Evolutionary conservation across 176 grass and related monocot genomes (phyloP).

Genomic region (Cenchrus fungigraminus): DNA sequence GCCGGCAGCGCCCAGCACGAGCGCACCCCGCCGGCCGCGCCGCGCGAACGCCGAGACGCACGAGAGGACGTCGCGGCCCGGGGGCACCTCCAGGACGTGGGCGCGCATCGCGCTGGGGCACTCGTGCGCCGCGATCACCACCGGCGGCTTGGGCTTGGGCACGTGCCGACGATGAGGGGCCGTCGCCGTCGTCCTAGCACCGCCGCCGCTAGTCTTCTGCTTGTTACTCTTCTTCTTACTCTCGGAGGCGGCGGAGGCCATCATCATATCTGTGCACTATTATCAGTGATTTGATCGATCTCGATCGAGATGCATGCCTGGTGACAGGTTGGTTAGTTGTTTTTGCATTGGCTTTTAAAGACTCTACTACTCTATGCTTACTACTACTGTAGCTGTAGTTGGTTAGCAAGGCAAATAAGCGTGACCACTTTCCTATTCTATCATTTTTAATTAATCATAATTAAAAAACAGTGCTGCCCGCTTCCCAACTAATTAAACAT

Average conservation of each 20-base stretch:
- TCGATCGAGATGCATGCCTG: too few species aligned
- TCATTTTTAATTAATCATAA: neutral
- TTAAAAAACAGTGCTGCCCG: too few species aligned
- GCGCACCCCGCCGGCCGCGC: slow-evolving; percentile 33
- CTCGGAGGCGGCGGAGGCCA: too few species aligned
- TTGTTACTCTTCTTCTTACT: too few species aligned
- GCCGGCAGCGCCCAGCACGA: slow-evolving; percentile 54
- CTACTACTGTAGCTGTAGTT: too few species aligned
- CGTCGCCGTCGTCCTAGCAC: neutral
- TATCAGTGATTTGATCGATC: too few species aligned
- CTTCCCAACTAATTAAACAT: neutral
- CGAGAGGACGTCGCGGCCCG: slow-evolving; percentile 50
- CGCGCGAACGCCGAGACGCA: slow-evolving; percentile 50
- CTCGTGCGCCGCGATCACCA: slow-evolving; percentile 58
- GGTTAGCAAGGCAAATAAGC: slow-evolving; percentile 22
- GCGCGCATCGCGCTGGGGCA: slow-evolving; percentile 61
- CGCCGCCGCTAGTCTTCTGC: too few species aligned
- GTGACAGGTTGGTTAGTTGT: neutral
- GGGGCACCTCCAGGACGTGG: slow-evolving; percentile 58
- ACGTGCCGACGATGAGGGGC: slow-evolving; percentile 17
- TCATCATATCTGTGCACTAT: too few species aligned
- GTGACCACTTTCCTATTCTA: neutral
- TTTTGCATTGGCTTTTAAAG: neutral
- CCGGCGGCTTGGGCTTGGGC: slow-evolving; percentile 5
- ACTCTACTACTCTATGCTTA: neutral